Evolutionary conservation across 441 rosid species (phyloP), one percentile per base, ranked within the genome.

Genomic region (Gossypium schwendimanii): DNA sequence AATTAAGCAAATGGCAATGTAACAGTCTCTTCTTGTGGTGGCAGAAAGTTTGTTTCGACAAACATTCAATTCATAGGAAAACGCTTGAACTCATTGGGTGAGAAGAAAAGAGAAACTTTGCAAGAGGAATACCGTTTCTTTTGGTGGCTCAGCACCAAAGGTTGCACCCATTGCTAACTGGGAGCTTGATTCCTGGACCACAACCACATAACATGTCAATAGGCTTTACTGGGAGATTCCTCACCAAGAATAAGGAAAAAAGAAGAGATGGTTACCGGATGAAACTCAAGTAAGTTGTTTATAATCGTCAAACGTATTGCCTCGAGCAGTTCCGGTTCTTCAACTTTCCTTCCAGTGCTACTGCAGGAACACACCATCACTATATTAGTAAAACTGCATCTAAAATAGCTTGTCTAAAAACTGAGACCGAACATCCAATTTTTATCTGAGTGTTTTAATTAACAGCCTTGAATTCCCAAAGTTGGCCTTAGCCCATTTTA

Each of bases 251-350:
- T 21, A 12, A 75, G 61, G 55, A 39, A 60, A 33, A 72, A 70
- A 69, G 53, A 66, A 82, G n/a, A 45, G 74, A 57, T 39, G 10
- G 68, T 79, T 89, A 95, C 99, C 54, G 99, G 99, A 79, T 95
- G 99, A 83, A 86, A 95, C 84, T 95, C 78, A 24, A 94, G 87
- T 72, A 94, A 60, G 80, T 94, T 94, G 86, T 89, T 92, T 47
- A 94, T 94, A 74, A 92, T 84, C 18, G 99, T 94, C 86, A 92
- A 88, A 67, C 99, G 98, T 70, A 94, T 94, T 47, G 98, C 94
- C 80, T 94, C 98, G 7, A 94, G 99, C 82, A 92, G 75, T 79
- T 94, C 99, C 9, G 98, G 96, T 61, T 92, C 99, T 24, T 91
- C 97, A 66, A 94, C 89, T 86, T 94, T 94, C 82, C 98, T 84